phyloP scores from a whole-genome alignment of 2,329 filamentous ascomycete species.

The Aspergillus ruber region DNA sequence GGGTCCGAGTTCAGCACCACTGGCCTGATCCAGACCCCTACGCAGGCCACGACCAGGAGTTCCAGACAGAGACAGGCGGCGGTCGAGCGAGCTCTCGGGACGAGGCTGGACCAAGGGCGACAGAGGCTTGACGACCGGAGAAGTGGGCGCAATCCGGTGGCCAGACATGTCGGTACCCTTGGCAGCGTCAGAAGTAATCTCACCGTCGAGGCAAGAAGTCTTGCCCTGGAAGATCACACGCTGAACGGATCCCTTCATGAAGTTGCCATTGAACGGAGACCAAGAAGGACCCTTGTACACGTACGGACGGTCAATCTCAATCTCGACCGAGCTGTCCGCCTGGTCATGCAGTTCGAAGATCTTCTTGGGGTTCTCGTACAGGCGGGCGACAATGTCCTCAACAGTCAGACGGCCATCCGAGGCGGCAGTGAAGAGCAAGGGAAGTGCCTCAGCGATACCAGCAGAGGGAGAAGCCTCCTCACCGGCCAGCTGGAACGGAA shows the following conservation, averaged over 20 bases:
- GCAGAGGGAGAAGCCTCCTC: constrained; percentile 53
- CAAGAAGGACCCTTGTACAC: constrained; percentile 51
- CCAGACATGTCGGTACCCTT: constrained; percentile 71
- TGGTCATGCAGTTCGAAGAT: constrained; percentile 82
- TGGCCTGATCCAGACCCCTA: constrained; percentile 17
- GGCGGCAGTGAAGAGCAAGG: constrained; percentile 69
- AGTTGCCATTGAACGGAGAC: constrained; percentile 67
- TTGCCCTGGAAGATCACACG: constrained; percentile 68
- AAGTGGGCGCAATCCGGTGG: constrained; percentile 48
- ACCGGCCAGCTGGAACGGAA: constrained; percentile 67
- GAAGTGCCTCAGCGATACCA: constrained; percentile 67
- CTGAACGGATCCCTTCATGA: constrained; percentile 63
- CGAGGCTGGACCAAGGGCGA: constrained; percentile 36
- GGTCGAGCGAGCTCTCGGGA: constrained; percentile 31
- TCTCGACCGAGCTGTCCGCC: constrained; percentile 63
- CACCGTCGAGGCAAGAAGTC: constrained; percentile 69
- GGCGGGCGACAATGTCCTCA: constrained; percentile 63
- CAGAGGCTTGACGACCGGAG: constrained; percentile 51
- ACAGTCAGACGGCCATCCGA: constrained; percentile 65
- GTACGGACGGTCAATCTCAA: constrained; percentile 68
- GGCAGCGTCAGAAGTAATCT: constrained; percentile 49
- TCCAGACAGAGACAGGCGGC: constrained; percentile 31
- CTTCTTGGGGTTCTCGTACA: constrained; percentile 72
- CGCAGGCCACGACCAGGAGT: constrained; percentile 32
- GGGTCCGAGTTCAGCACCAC: constrained; percentile 32